Conservation (phyloP, 495 filamentous ascomycete species). For the Penicillium mononematosum region DNA sequence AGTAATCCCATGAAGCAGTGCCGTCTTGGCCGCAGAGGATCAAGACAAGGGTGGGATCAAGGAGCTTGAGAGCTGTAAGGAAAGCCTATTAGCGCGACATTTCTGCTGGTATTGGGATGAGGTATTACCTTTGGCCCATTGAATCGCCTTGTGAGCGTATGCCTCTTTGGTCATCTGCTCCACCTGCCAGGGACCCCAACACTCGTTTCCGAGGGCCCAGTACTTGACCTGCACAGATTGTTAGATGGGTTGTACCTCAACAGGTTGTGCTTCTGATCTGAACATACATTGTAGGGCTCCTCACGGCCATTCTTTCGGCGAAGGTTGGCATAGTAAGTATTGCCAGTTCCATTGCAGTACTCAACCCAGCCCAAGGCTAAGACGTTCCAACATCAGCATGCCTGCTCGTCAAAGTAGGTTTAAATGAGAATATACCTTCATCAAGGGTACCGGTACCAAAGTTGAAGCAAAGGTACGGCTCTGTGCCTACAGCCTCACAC, state of each 20-base stretch:
- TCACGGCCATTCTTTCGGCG: conserved; percentile 67
- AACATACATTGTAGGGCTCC: conserved; percentile 66
- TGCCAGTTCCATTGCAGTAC: conserved; percentile 70
- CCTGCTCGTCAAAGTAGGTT: background rate
- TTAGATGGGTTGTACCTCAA: conserved; percentile 7
- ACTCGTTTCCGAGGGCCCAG: conserved; percentile 71
- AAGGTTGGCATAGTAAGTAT: conserved; percentile 78
- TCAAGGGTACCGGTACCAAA: conserved; percentile 72
- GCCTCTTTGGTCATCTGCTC: conserved; percentile 71
- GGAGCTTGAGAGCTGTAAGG: conserved; percentile 61
- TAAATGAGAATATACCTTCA: conserved; percentile 50
- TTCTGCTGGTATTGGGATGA: background rate
- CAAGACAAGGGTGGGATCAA: conserved; percentile 64
- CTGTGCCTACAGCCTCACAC: conserved; percentile 64
- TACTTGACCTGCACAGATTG: conserved; percentile 51
- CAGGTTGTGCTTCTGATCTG: background rate
- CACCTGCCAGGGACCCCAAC: conserved; percentile 79
- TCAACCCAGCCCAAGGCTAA: conserved; percentile 72
- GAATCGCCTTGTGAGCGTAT: conserved; percentile 71
- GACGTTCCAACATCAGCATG: background rate
- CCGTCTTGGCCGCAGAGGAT: conserved; percentile 74
- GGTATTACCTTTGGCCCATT: conserved; percentile 67
- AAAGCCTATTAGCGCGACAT: background rate
- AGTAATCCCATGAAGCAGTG: conserved; percentile 65
- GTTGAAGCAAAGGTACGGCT: conserved; percentile 75